Base-by-base conservation (phyloP, 2,329 filamentous ascomycete genomes). In the Cryphonectria naterciae region DNA sequence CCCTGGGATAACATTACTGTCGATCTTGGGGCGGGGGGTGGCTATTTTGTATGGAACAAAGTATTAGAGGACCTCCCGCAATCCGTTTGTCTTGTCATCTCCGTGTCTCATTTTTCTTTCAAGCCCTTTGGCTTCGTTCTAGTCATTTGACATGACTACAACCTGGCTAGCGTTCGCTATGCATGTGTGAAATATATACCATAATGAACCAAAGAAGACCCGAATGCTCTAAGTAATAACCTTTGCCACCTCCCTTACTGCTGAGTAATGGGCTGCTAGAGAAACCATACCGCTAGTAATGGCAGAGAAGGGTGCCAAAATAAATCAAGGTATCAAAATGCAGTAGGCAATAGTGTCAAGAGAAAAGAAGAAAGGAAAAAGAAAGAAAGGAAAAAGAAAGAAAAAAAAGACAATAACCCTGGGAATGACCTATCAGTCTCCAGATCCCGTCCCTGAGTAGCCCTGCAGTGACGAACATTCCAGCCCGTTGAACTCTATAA, bases 401-500 rank as follows among this genome's bases (percentile, higher is more conserved):
- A 6, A 49, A 49, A 49, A 22, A 17, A 58, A 35, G 41, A 19
- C 19, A 39, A 15, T 4, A 56, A 2, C 37, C 25, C 17, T n/a
- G 28, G 35, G 15, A 61, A 22, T 54, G 60, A 49, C 61, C 32
- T 52, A 17, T 67, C 63, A 72, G 54, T 72, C 70, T n/a, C 72
- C 70, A 46, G 70, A 32, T 13, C 70, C 72, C 15, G 67, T 70
- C 19, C 72, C 74, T 15, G 62, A 62, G 64, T 79, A 79, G 10
- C 78, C 78, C 67, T 74, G 69, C 74, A 80, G 74, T 6, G 70
- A 70, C 46, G 66, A 65, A 71, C 78, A 80, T 37, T 77, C 75
- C 62, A 79, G 74, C 65, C 76, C 76, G 63, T 79, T 79, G 62
- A 77, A 79, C 74, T 80, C 78, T 58, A 78, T 77, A 58, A 79